Evolutionary conservation across 208 protist species (phyloP), one percentile per base, ranked within the genome.

Genomic region (Trypanosoma rangeli): DNA sequence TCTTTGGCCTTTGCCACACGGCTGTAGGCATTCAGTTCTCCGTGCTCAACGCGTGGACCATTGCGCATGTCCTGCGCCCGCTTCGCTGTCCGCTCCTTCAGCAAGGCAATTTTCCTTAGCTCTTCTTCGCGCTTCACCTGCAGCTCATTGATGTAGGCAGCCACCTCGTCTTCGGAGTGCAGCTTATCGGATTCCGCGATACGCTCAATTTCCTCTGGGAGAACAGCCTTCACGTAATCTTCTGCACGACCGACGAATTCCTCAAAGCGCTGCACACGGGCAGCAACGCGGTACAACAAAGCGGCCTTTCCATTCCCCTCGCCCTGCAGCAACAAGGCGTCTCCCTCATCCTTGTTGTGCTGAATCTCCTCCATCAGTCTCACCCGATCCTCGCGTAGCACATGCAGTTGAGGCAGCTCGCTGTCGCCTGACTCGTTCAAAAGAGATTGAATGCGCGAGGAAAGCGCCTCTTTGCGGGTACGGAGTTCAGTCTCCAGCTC

Each of bases 271-370:
- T 93, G 85, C 64, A 93, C 78, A 22, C 90, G 86, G 9, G 87
- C 90, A 18, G 83, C 90, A 13, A 79, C 71, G 29, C 87, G 78
- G 67, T 85, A 89, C 37, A 93, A 55, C 22, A 80, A 75, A 13
- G 74, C 54, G 9, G 67, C 73, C 13, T 68, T 77, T 31, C 89
- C 76, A 48, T 86, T 60, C 0, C 64, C 70, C 61, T 93, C 85
- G 22, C 93, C 79, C 62, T 93, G 82, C 26, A 86, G 84, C 22
- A 77, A 56, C 24, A 91, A 64, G 12, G 82, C 82, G 68, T 92
- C 85, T 66, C 88, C 84, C 73, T 90, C 84, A 61, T 94, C 84
- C 81, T 92, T 89, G 83, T 87, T 77, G 69, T 91, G 82, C 56
- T 78, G 86, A 46, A 89, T 78, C 63, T 84, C 66, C 74, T 90